Evolutionary conservation across 108 stramenopile species (phyloP).

Genomic region (Skeletonema costatum): DNA sequence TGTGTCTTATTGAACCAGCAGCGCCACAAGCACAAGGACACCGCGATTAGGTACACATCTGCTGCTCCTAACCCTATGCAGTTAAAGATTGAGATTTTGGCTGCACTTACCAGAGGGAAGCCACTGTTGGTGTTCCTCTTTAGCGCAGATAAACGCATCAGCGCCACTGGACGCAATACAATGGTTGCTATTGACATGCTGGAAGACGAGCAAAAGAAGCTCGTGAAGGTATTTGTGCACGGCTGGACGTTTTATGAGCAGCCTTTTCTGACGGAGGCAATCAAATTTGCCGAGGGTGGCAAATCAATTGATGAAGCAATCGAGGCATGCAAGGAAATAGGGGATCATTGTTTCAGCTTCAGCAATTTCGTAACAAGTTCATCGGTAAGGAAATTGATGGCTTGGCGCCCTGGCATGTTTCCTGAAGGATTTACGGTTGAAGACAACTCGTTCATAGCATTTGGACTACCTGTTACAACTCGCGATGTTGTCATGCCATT

Average conservation of each 20-base stretch:
- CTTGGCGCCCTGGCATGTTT: conserved; percentile 39
- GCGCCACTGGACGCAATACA: conserved; percentile 33
- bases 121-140: conserved; percentile 24
- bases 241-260: conserved; percentile 31
- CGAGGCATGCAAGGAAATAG: not conserved
- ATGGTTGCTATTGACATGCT: conserved; percentile 32
- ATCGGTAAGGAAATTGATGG: conserved; percentile 9
- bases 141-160: conserved; percentile 30
- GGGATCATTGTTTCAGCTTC: conserved; percentile 13
- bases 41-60: conserved; percentile 33
- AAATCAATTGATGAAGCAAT: conserved; percentile 28
- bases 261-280: conserved; percentile 23
- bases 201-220: conserved; percentile 18
- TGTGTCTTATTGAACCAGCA: conserved; percentile 26
- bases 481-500: conserved; percentile 3
- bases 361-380: conserved; percentile 6
- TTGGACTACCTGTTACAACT: conserved; percentile 9
- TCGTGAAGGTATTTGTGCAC: conserved; percentile 35
- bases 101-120: conserved; percentile 27
- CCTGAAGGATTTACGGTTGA: conserved; percentile 26
- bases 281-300: conserved; percentile 14
- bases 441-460: not conserved
- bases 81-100: conserved; percentile 40
- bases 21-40: conserved; percentile 19
- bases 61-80: conserved; percentile 47